Conservation (phyloP, 192 early-diverging fungal species). For the Phlyctochytrium arcticum region DNA sequence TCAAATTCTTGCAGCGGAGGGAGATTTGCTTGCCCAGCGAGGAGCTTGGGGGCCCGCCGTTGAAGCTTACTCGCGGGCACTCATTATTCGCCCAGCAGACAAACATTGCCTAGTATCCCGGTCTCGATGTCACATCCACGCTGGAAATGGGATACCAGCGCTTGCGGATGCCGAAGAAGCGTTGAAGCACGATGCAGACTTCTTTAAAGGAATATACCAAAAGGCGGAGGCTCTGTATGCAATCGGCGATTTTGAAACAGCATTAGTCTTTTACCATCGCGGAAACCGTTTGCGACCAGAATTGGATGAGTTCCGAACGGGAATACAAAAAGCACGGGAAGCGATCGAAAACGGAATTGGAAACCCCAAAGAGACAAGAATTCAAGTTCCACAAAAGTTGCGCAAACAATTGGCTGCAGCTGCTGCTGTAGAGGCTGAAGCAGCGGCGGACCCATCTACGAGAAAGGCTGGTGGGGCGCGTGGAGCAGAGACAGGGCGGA, state of each 20-base stretch:
- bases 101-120: conserved; percentile 56
- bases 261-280: conserved; percentile 55
- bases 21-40: conserved; percentile 48
- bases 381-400: conserved; percentile 17
- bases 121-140: conserved; percentile 52
- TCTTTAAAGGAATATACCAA: conserved; percentile 54
- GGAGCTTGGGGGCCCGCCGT: conserved; percentile 42
- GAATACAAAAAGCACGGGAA: conserved; percentile 60
- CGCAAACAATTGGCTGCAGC: conserved; percentile 19
- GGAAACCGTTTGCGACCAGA: conserved; percentile 54
- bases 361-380: conserved; percentile 21
- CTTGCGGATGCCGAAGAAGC: conserved; percentile 48
- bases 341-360: conserved; percentile 62
- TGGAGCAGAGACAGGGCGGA: not conserved
- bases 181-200: conserved; percentile 45
- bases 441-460: conserved; percentile 20
- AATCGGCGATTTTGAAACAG: conserved; percentile 58
- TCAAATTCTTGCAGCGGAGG: conserved; percentile 50
- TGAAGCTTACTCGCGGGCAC: conserved; percentile 43
- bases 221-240: conserved; percentile 63
- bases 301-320: conserved; percentile 54
- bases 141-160: conserved; percentile 42
- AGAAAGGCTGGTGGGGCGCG: conserved; percentile 13
- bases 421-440: conserved; percentile 20
- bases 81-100: conserved; percentile 49